Base-by-base conservation (phyloP, 345 rosid species). In the Camelina hispida region DNA sequence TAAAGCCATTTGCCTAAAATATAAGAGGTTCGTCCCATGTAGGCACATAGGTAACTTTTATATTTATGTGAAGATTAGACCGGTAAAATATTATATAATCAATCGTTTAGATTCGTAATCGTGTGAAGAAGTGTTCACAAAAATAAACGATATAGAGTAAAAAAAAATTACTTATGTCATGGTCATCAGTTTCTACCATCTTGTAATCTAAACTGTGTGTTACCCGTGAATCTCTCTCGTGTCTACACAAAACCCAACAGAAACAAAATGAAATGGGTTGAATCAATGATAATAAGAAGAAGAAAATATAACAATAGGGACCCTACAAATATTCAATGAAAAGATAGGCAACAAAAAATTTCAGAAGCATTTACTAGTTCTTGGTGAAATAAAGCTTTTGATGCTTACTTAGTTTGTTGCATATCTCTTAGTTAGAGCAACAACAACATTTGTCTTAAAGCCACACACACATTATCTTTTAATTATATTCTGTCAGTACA, bases 271-370 rank as follows among this genome's bases (percentile, higher is more conserved):
- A 54, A 68, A 28, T 52, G 42, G 48, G 40, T 66, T 58, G 61
- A 7, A n/a, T 38, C 57, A 62, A 52, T 69, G 43, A 11, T 43
- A 56, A 47, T 48, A 35, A 44, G 44, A 38, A 46, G 11, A 3
- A 20, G 17, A 9, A 40, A 18, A 15, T 28, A 15, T 13, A 67
- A 25, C 25, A 46, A 38, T 50, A 6, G 55, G 72, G 81, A 71
- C 77, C 77, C 73, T 71, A 58, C 73, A 58, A 65, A 57, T 48
- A 78, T 71, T 71, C 56, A 64, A 56, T 77, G 68, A 47, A 65
- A 65, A 13, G 17, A 44, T 28, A 47, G 79, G 69, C 64, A 68
- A 76, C 12, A 50, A 18, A 66, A 50, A 50, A 34, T 1, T 7
- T 37, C 50, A 43, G 64, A 69, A 42, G 55, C 65, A 69, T 69